These are phyloP conservation scores for Arachnopeziza araneosa DNA, from an alignment of 2,329 filamentous ascomycete species.

Conservation along the genomic window DNA sequence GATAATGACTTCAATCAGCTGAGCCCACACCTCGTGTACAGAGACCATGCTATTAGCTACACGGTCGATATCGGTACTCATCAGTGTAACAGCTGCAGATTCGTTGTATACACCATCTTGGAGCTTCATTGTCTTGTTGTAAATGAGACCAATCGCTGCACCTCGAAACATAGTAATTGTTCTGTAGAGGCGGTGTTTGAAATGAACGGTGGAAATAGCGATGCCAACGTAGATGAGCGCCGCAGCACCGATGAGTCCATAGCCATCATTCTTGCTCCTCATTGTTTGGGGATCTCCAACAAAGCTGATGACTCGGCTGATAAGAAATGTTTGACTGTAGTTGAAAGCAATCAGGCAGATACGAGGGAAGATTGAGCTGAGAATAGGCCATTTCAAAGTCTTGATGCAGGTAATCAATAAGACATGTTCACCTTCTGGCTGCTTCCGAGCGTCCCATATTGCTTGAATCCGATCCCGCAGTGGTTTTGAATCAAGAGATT, in stretches of 20 bases:
- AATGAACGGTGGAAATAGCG: slow-evolving; percentile 18
- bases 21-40: slow-evolving; percentile 30
- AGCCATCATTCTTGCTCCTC: slow-evolving; percentile 21
- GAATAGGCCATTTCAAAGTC: not conserved
- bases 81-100: slow-evolving; percentile 26
- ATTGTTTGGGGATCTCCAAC: slow-evolving; percentile 15
- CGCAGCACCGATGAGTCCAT: slow-evolving; percentile 29
- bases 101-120: slow-evolving; percentile 23
- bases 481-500: slow-evolving; percentile 9
- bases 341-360: not conserved
- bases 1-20: slow-evolving; percentile 25
- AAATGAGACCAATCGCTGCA: slow-evolving; percentile 24
- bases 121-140: slow-evolving; percentile 25
- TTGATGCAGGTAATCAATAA: too few species aligned
- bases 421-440: too few species aligned
- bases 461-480: too few species aligned
- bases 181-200: slow-evolving; percentile 6
- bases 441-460: too few species aligned
- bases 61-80: slow-evolving; percentile 29
- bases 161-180: slow-evolving; percentile 19
- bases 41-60: slow-evolving; percentile 27
- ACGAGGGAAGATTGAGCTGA: slow-evolving; percentile 4
- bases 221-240: slow-evolving; percentile 28
- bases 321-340: slow-evolving; percentile 22
- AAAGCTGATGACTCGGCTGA: slow-evolving; percentile 19